These are phyloP conservation scores for Ophiocordyceps polyrhachis-furcata DNA, from an alignment of 2,329 filamentous ascomycete genomes.

Conservation along the genomic window DNA sequence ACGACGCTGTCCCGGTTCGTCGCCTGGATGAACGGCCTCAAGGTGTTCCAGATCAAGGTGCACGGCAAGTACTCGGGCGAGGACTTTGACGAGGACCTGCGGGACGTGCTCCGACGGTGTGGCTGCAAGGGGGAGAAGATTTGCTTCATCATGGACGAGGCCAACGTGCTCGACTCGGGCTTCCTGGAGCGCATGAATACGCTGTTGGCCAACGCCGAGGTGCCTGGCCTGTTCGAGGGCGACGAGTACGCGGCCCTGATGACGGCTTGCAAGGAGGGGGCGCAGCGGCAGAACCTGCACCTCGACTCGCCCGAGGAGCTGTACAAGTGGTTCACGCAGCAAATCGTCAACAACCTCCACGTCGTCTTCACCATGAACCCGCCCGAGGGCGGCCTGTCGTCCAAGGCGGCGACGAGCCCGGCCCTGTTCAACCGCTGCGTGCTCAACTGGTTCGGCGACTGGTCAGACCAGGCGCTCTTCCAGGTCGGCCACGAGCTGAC, in stretches of 20 bases:
- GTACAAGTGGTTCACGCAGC: constrained; percentile 99
- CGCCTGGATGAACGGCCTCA: constrained; percentile 98
- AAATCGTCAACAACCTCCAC: constrained; percentile 97
- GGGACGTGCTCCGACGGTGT: constrained; percentile 80
- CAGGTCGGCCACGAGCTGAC: constrained; percentile 94
- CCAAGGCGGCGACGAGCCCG: constrained; percentile 92
- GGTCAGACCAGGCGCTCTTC: constrained; percentile 97
- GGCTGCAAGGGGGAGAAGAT: constrained; percentile 99
- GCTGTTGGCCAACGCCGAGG: constrained; percentile 94
- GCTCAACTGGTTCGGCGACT: constrained; percentile 99
- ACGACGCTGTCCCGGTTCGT: constrained; percentile 96
- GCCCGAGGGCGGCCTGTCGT: constrained; percentile 82
- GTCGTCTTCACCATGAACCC: constrained; percentile 99
- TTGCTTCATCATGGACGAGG: constrained; percentile 99
- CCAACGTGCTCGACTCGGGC: constrained; percentile 93
- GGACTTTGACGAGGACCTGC: constrained; percentile 94
- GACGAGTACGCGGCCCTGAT: constrained; percentile 96
- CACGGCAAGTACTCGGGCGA: constrained; percentile 96
- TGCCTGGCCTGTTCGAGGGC: constrained; percentile 96
- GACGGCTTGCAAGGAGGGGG: constrained; percentile 97
- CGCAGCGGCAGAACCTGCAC: constrained; percentile 83
- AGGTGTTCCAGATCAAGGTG: constrained; percentile 99
- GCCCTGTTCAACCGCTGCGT: constrained; percentile 99
- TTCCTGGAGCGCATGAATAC: constrained; percentile 99
- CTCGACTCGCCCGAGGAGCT: constrained; percentile 96